Base-by-base conservation (phyloP, 73 alveolate genomes). In the Effrenium voratum region DNA sequence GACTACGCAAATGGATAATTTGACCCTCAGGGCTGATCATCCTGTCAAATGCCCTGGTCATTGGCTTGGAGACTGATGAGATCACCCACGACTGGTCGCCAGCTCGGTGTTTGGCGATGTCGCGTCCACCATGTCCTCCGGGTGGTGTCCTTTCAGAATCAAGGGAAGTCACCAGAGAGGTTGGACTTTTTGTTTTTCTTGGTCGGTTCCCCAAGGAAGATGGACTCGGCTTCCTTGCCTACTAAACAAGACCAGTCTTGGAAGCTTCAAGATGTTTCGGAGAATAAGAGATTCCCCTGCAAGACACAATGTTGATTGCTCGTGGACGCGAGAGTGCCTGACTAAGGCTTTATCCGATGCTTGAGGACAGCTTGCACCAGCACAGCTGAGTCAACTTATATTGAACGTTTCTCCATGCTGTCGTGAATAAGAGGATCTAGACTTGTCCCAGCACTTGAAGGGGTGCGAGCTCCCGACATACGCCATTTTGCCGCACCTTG, bases 11-110 rank as follows among this genome's bases (percentile, higher is more conserved):
- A n/a, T n/a, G n/a, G n/a, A n/a, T n/a, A n/a, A n/a, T n/a, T n/a
- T n/a, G n/a, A n/a, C 49, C 4, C 32, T 16, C 50, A 87, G 95
- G 95, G 47, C 85, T 84, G 85, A 32, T 87, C 44, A 87, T 87
- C 28, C 70, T 63, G 16, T 70, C 95, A 13, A 87, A 87, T 38
- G 95, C 95, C 40, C 13, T 87, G 30, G 95, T 87, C 45, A 87
- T 87, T 52, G 95, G 95, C 66, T 49, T 87, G 49, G 95, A 87
- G 40, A 87, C 95, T 2, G 95, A 87, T 36, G 84, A 87, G 36
- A 38, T 41, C 36, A 49, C 40, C 47, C 55, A 87, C n/a, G 95
- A 60, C 15, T 59, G 84, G 95, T 34, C 28, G 70, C 26, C 43
- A 34, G 34, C 95, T 43, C 38, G 45, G 94, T 40, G 5, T 36